phyloP scores from a whole-genome alignment of 495 filamentous ascomycete genomes.

The Tuber brumale region DNA sequence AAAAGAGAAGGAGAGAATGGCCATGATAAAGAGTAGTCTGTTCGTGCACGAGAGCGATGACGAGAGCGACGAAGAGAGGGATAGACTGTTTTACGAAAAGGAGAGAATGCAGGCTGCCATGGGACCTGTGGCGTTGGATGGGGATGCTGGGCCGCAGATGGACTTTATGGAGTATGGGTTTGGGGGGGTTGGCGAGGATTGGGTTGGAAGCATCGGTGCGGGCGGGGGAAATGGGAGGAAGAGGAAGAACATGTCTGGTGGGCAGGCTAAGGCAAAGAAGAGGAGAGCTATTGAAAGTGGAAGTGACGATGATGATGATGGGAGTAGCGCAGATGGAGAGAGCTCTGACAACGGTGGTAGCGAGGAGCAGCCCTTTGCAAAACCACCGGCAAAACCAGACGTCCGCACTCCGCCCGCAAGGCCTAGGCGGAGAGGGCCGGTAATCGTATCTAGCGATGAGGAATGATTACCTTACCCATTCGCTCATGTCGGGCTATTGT shows the following conservation, averaged over 20 bases:
- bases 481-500: neutral
- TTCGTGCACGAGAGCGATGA: conserved; percentile 56
- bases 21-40: conserved; percentile 73
- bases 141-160: neutral
- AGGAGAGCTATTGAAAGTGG: conserved; percentile 13
- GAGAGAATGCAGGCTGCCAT: conserved; percentile 33
- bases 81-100: conserved; percentile 35
- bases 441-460: conserved; percentile 37
- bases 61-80: conserved; percentile 40
- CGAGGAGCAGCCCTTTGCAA: conserved; percentile 19
- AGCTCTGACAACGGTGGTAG: conserved; percentile 37
- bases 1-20: conserved; percentile 43
- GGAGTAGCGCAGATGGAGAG: conserved; percentile 21
- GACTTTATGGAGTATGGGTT: conserved; percentile 9
- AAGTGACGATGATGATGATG: neutral
- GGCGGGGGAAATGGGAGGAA: conserved; percentile 28
- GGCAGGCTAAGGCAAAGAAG: conserved; percentile 33
- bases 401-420: conserved; percentile 1
- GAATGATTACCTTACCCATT: conserved; percentile 7
- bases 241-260: conserved; percentile 49
- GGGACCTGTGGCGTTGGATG: conserved; percentile 4
- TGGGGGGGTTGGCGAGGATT: conserved; percentile 6
- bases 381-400: neutral
- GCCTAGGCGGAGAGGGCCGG: conserved; percentile 28
- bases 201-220: neutral